A percentile compares a stretch with the other conserved stretches of the same genome.
Conservation (phyloP, 345 rosid genomes). For the Acer campestre region DNA sequence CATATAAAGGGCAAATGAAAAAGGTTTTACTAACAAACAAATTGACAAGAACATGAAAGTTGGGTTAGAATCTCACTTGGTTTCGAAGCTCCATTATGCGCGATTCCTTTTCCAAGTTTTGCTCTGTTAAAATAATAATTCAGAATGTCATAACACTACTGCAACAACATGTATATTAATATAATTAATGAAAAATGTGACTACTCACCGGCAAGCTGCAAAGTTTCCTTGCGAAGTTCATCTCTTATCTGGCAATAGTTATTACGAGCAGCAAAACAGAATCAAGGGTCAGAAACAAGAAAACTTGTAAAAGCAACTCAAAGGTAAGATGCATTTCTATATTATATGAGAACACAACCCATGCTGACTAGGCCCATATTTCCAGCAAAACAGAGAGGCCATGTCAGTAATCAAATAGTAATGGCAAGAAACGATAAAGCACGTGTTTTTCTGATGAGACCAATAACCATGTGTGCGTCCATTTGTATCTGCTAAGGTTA, state of each 20-base stretch:
- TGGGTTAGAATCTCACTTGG: slow-evolving; percentile 47
- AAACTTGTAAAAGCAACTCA: neutral
- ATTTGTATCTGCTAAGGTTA: too few species aligned
- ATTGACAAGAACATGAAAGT: neutral
- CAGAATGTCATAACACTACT: neutral
- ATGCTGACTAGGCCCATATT: neutral
- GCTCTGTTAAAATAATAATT: slow-evolving; percentile 42
- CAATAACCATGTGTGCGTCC: neutral
- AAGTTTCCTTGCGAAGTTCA: slow-evolving; percentile 84
- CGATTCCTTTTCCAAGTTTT: slow-evolving; percentile 84
- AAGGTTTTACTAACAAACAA: neutral
- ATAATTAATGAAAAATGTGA: neutral
- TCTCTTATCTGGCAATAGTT: slow-evolving; percentile 66
- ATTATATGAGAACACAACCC: neutral
- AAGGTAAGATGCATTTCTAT: neutral
- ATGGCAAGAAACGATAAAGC: neutral
- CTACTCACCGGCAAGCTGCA: slow-evolving; percentile 88
- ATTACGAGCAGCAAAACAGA: slow-evolving; percentile 7
- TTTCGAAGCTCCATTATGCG: slow-evolving; percentile 80
- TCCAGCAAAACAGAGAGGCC: neutral
- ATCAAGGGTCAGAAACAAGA: neutral
- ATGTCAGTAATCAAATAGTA: neutral
- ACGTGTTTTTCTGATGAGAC: neutral
- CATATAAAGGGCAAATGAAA: slow-evolving; percentile 3
- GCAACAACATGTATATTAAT: neutral